Evolutionary conservation across 306 rosid genomes (phyloP), one percentile per base, ranked within the genome.

Genomic region (Albizia julibrissin): DNA sequence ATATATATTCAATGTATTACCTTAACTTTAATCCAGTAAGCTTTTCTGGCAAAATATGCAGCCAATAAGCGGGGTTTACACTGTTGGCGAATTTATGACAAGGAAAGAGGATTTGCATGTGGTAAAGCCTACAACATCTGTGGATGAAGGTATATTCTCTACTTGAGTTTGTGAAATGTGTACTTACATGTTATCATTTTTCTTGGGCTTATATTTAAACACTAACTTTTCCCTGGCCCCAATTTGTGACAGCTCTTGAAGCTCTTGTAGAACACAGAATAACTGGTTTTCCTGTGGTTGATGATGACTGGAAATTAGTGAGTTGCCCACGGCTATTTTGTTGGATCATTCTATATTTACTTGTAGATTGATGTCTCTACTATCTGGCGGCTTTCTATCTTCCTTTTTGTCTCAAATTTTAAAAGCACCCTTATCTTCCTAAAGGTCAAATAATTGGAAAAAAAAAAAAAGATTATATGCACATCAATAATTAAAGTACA

Each of bases 1-100:
- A 65, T 5, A 37, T 82, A 16, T 47, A 14, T 10, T 68, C 80
- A n/a, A 71, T 61, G 44, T 33, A 61, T 79, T 39, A 10, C 42
- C 79, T 70, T 2, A 27, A 29, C 31, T 71, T 75, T 82, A 56
- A 84, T 82, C 54, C 79, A n/a, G 31, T 19, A 70, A 12, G 75
- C 56, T 70, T 70, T 42, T 42, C 49, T 70, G 34, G 29, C 21
- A 22, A 3, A 18, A 22, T 43, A 43, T 82, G 79, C 86, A 95
- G 98, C 84, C 93, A 71, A 91, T 82, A 81, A 83, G 74, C 87
- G 94, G 89, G 79, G 80, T 86, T 10, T 88, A 88, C 80, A 93
- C 87, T 2, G 99, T 95, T 82, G 99, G 99, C 81, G 98, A 95
- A 59, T 95, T 93, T 66, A 95, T 95, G 99, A 93, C 97, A 27